Evolutionary conservation across 164 flowering plant species (phyloP).

Genomic region (Annona cherimola): DNA sequence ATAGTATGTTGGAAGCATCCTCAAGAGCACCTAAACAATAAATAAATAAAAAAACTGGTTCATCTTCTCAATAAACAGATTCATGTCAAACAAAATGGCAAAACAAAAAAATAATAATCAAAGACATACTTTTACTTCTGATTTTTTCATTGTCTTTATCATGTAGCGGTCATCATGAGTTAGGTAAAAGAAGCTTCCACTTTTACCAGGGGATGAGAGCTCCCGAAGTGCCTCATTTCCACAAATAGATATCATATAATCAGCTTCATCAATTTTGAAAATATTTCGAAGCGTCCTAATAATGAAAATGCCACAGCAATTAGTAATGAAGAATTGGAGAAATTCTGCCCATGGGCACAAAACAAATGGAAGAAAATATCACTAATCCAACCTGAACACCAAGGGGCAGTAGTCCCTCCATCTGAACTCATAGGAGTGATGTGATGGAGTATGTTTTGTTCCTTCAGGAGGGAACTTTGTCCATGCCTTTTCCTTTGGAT

Average conservation of each 20-base stretch:
- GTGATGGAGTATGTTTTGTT: slow-evolving; percentile 79
- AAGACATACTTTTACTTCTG: slow-evolving; percentile 71
- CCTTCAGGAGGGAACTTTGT: slow-evolving; percentile 81
- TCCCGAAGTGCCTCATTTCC: slow-evolving; percentile 94
- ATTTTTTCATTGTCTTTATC: slow-evolving; percentile 84
- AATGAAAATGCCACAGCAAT: neutral
- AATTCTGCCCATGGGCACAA: neutral
- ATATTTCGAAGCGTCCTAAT: slow-evolving; percentile 80
- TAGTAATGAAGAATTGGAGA: neutral
- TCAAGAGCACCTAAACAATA: slow-evolving; percentile 51
- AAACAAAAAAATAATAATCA: neutral
- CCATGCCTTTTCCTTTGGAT: slow-evolving; percentile 82
- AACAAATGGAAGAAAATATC: neutral
- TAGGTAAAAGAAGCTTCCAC: slow-evolving; percentile 90
- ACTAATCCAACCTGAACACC: slow-evolving; percentile 59
- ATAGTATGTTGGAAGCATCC: slow-evolving; percentile 89
- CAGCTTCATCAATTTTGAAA: slow-evolving; percentile 90
- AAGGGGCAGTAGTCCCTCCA: slow-evolving; percentile 94
- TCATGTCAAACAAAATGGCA: neutral
- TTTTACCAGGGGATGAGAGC: slow-evolving; percentile 93
- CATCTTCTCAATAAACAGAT: neutral
- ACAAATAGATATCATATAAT: slow-evolving; percentile 93
- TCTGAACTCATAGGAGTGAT: slow-evolving; percentile 68
- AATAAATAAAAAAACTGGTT: neutral
- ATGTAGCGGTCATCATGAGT: slow-evolving; percentile 85